Base-by-base conservation (phyloP, 2,329 filamentous ascomycete species). In the Onygenales sp. region DNA sequence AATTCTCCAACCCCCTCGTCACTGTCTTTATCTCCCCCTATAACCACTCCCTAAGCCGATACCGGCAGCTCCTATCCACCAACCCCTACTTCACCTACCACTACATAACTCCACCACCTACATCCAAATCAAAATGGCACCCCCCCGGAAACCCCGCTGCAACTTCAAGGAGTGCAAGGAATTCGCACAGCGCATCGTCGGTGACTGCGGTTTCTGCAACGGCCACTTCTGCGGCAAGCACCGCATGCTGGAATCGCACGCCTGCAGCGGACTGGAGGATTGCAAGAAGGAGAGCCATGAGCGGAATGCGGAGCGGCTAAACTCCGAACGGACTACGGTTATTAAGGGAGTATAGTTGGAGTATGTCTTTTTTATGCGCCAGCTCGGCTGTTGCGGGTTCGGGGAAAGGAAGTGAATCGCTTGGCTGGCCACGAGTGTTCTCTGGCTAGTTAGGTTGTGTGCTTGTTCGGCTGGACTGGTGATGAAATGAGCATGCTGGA, bases 271-370 rank as follows among this genome's bases (percentile, higher is more conserved):
- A 42, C 78, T 98, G 54, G 93, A 97, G 77, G 88, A 95, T 74
- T 96, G 92, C 80, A 95, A 96, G 80, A 93, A 95, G 78, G 90
- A 95, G 72, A 92, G 89, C 47, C 89, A 95, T 73, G 89, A 94
- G 70, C 84, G 90, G 61, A 98, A 98, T 70, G 88, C 89, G 55
- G 87, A 90, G 60, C 91, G 94, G 75, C 78, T 98, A 67, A 89
- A 96, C 72, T 83, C 85, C 54, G 92, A 98, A 79, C 81, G 92
- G 67, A 98, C 93, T 46, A 86, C 92, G 59, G 90, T 94, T 64
- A 93, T 97, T 75, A 91, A 87, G 74, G 91, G 91, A 58, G 85
- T 95, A 70, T 95, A 81, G 35, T 11, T 31, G 21, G 27, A 8
- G 5, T 5, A 11, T 44, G 21, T 27, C 21, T 0, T 27, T 27